phyloP scores from a whole-genome alignment of 2,329 filamentous ascomycete species.

The Fusarium falciforme region DNA sequence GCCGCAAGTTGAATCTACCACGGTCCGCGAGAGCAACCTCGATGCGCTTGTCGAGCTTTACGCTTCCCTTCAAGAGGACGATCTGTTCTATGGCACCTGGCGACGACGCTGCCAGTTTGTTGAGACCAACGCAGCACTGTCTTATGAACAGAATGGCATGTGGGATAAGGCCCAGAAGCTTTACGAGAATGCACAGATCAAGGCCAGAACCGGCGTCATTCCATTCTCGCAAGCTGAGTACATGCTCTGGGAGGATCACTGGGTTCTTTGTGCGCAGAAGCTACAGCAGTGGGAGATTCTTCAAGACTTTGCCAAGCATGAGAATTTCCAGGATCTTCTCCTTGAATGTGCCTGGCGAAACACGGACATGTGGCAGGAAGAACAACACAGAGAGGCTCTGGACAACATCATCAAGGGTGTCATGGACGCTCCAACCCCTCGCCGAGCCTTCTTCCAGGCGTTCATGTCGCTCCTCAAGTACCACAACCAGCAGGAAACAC shows the following conservation, averaged over 20 bases:
- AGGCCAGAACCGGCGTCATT: constrained; percentile 93
- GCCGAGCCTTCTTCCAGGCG: constrained; percentile 95
- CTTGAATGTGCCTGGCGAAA: constrained; percentile 96
- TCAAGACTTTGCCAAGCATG: constrained; percentile 97
- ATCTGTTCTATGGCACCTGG: constrained; percentile 98
- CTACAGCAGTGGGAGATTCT: constrained; percentile 99
- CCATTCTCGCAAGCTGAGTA: constrained; percentile 98
- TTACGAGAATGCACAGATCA: constrained; percentile 97
- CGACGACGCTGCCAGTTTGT: constrained; percentile 94
- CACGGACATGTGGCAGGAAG: constrained; percentile 92
- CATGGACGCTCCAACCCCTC: constrained; percentile 94
- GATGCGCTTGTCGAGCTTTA: constrained; percentile 97
- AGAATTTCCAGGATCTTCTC: constrained; percentile 96
- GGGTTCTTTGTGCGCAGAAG: constrained; percentile 97
- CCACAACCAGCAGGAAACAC: constrained; percentile 85
- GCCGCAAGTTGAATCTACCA: constrained; percentile 84
- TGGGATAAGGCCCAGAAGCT: constrained; percentile 99
- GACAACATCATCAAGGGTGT: constrained; percentile 96
- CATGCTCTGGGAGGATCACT: constrained; percentile 99
- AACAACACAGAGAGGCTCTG: constrained; percentile 87
- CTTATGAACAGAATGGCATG: constrained; percentile 98
- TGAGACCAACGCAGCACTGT: constrained; percentile 95
- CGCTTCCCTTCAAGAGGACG: constrained; percentile 89
- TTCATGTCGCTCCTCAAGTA: constrained; percentile 97
- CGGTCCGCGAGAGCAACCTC: constrained; percentile 91